These are phyloP conservation scores for Flaveria floridana DNA, from an alignment of 140 eudicot species.

Conservation along the genomic window DNA sequence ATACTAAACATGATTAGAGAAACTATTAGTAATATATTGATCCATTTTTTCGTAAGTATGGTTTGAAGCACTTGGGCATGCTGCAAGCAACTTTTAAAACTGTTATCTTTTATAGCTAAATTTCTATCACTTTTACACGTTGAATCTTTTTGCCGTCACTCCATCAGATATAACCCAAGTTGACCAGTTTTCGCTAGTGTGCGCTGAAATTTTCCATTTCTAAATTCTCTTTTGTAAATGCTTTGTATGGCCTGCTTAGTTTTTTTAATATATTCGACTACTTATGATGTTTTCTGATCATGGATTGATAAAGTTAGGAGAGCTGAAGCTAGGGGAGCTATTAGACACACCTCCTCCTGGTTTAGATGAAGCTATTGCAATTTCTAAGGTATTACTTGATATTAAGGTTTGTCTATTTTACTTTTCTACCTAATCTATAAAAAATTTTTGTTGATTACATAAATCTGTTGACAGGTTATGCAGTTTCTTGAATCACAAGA, in stretches of 20 bases:
- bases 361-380: slow-evolving; percentile 94
- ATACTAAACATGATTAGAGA: not conserved
- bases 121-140: not conserved
- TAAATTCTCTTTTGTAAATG: slow-evolving; percentile 4
- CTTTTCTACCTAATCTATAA: not conserved
- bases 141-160: not conserved
- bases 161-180: not conserved
- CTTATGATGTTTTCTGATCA: not conserved
- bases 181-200: not conserved
- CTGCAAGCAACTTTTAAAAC: not conserved
- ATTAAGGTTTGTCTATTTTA: not conserved
- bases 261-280: not conserved
- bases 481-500: slow-evolving; percentile 67
- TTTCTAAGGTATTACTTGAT: slow-evolving; percentile 57
- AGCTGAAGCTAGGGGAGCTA: slow-evolving; percentile 90
- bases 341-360: slow-evolving; percentile 99
- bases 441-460: slow-evolving; percentile 8
- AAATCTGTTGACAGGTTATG: slow-evolving; percentile 50
- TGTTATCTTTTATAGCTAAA: not conserved
- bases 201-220: not conserved
- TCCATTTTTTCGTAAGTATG: not conserved
- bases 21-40: not conserved
- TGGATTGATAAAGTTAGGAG: slow-evolving; percentile 64
- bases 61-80: not conserved
- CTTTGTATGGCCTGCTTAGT: not conserved